Conservation (phyloP, 2,329 filamentous ascomycete genomes). For the Periconia digitata region DNA sequence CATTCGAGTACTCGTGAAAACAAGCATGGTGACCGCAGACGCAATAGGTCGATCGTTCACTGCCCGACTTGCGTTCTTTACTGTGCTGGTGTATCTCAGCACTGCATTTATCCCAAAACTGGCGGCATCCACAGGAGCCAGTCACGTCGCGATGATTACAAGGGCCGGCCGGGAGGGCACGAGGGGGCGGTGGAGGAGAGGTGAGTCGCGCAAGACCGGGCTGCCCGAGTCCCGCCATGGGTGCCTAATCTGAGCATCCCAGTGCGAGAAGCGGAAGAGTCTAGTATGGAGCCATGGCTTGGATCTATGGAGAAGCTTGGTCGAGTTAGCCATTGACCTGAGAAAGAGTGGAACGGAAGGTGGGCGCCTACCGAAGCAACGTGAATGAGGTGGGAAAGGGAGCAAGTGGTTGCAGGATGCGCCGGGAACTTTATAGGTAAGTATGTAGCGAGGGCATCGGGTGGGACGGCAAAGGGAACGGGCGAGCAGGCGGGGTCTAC, state of each 20-base stretch:
- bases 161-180: slow-evolving; percentile 51
- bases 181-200: slow-evolving; percentile 22
- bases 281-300: slow-evolving; percentile 34
- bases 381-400: slow-evolving; percentile 22
- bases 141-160: slow-evolving; percentile 56
- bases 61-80: slow-evolving; percentile 23
- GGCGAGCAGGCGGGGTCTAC: slow-evolving; percentile 13
- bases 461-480: slow-evolving; percentile 13
- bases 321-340: slow-evolving; percentile 26
- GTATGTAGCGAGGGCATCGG: not conserved
- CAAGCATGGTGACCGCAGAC: slow-evolving; percentile 61
- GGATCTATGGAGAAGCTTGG: slow-evolving; percentile 20
- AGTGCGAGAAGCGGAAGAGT: slow-evolving; percentile 18
- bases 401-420: slow-evolving; percentile 15
- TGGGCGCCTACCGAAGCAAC: slow-evolving; percentile 33
- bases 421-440: slow-evolving; percentile 15
- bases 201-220: slow-evolving; percentile 19
- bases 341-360: slow-evolving; percentile 19
- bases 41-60: slow-evolving; percentile 47
- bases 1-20: slow-evolving; percentile 46
- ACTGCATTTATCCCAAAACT: slow-evolving; percentile 51
- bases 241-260: slow-evolving; percentile 36
- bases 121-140: slow-evolving; percentile 56
- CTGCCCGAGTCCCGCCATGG: slow-evolving; percentile 40
- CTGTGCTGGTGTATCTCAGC: slow-evolving; percentile 36